These are phyloP conservation scores for Stemphylium vesicarium DNA, from an alignment of 2,329 filamentous ascomycete genomes.

Conservation along the genomic window DNA sequence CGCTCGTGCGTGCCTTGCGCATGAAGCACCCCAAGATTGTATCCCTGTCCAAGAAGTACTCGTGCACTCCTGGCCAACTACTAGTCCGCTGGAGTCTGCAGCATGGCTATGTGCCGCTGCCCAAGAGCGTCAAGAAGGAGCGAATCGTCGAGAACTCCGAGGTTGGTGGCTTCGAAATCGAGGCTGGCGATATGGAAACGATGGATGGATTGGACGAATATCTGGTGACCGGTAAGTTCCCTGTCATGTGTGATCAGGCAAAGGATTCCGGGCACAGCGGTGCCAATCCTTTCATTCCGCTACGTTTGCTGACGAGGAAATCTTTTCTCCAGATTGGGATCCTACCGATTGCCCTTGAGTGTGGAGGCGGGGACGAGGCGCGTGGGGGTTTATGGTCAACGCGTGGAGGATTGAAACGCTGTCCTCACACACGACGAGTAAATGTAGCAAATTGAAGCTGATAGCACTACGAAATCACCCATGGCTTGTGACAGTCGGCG, in stretches of 20 bases:
- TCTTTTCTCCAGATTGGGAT: slow-evolving; percentile 51
- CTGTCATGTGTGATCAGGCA: not conserved
- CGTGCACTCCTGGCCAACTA: slow-evolving; percentile 73
- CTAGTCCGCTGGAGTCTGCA: slow-evolving; percentile 81
- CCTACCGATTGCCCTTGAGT: slow-evolving; percentile 51
- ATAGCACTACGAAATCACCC: not conserved
- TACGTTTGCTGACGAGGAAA: slow-evolving; percentile 23
- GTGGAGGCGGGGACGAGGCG: slow-evolving; percentile 21
- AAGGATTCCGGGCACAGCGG: no score
- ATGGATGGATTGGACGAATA: slow-evolving; percentile 74
- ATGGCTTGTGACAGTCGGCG: not conserved
- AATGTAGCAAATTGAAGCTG: not conserved
- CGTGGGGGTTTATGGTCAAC: slow-evolving; percentile 26
- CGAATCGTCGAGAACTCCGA: slow-evolving; percentile 70
- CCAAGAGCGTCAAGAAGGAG: slow-evolving; percentile 70
- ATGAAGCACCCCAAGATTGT: slow-evolving; percentile 71
- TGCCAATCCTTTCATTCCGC: not conserved
- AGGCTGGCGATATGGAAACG: slow-evolving; percentile 65
- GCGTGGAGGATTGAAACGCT: slow-evolving; percentile 9
- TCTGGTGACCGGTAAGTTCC: slow-evolving; percentile 63
- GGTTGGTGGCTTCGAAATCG: slow-evolving; percentile 67
- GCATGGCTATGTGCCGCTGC: slow-evolving; percentile 73
- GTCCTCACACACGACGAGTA: not conserved
- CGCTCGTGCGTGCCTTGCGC: slow-evolving; percentile 72
- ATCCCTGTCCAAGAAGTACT: slow-evolving; percentile 69